phyloP scores from a whole-genome alignment of 2,329 filamentous ascomycete genomes.

The Epicoccum nigrum region DNA sequence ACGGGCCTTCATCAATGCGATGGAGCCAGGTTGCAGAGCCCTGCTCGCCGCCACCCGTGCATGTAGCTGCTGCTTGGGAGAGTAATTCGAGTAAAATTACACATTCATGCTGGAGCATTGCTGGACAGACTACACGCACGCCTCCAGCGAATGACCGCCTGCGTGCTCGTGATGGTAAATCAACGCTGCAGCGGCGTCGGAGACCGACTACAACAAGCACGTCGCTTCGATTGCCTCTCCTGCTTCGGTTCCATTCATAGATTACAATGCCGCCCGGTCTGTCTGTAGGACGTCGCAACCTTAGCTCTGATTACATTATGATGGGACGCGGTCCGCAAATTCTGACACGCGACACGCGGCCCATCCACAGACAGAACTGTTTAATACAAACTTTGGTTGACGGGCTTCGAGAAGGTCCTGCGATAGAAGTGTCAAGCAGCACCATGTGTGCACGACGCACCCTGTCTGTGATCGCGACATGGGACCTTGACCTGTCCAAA shows the following conservation, averaged over 20 bases:
- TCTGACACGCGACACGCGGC: constrained; percentile 39
- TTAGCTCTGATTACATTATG: constrained; percentile 19
- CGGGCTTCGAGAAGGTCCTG: constrained; percentile 37
- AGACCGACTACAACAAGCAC: constrained; percentile 9
- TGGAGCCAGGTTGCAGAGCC: constrained; percentile 8
- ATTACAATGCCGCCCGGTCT: constrained; percentile 24
- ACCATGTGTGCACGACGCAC: constrained; percentile 29
- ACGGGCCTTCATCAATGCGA: constrained; percentile 9
- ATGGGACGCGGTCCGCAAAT: constrained; percentile 18
- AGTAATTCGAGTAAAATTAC: constrained; percentile 30
- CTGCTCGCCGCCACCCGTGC: constrained; percentile 1
- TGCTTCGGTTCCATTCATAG: constrained; percentile 15
- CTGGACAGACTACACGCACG: neutral
- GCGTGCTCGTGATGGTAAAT: constrained; percentile 17
- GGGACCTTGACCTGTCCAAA: constrained; percentile 45
- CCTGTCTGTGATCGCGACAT: constrained; percentile 45
- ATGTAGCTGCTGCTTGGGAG: constrained; percentile 4
- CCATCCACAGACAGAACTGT: constrained; percentile 10
- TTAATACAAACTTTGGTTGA: constrained; percentile 16
- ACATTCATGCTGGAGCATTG: constrained; percentile 9
- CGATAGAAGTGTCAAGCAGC: constrained; percentile 30
- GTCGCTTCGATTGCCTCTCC: constrained; percentile 28
- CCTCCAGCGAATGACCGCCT: constrained; percentile 26
- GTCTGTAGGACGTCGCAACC: constrained; percentile 29
- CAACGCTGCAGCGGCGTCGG: constrained; percentile 20